Base-by-base conservation (phyloP, 495 filamentous ascomycete genomes). In the Penicillium angulare region DNA sequence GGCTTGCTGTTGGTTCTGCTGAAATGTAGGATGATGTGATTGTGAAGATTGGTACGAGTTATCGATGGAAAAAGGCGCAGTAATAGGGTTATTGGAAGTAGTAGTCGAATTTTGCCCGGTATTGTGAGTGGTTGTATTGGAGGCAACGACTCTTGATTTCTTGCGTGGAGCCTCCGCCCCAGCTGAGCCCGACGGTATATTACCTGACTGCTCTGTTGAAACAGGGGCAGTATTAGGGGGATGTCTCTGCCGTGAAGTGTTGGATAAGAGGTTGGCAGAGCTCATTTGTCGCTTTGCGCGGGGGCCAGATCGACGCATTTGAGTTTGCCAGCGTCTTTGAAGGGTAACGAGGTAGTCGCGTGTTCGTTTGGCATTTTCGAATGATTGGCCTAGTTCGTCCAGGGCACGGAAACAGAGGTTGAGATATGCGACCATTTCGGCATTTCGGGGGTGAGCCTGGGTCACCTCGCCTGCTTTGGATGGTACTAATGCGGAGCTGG, bases 331-430 rank as follows among this genome's bases (percentile, higher is more conserved):
- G 32, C 73, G 59, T n/a, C 72, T 66, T 34, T 77, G 73, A 0
- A 77, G 57, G 15, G 69, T 71, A 7, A 77, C 73, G 0, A 77
- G 60, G 44, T 69, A 74, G 29, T 76, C 72, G 4, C 72, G 65
- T 0, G 72, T 76, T 3, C 72, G 69, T 43, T 76, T 76, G 0
- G 72, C 72, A 38, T 76, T 76, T 22, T 76, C 72, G 36, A 76
- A 76, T 0, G 71, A 74, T 52, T 76, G 72, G 15, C 72, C 72
- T 0, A 76, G 59, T 50, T 76, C 72, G 32, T 76, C 72, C 5
- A 76, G 57, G 2, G 73, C 73, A 27, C 73, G 69, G 63, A 77
- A 77, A 50, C 73, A 77, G 7, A 77, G 65, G 21, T 77, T 77
- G 17, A 77, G 56, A 32, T 75, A 70, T 3, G 72, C 72, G 3